Evolutionary conservation across 2,329 filamentous ascomycete genomes (phyloP).

Genomic region (Polytolypa hystricis): DNA sequence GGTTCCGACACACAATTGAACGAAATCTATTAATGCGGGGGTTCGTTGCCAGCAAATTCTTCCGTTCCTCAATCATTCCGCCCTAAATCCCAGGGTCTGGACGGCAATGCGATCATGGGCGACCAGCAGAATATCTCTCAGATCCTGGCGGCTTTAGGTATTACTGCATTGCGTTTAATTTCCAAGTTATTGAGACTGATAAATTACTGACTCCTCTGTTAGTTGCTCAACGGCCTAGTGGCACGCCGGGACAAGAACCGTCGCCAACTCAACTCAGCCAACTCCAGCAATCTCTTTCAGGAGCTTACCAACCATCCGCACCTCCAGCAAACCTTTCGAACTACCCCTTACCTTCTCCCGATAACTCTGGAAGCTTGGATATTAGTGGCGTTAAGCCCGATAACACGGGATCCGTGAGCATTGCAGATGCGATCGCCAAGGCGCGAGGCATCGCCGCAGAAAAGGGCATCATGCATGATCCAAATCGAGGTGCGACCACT

Average conservation of each 20-base stretch:
- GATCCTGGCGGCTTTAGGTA: constrained; percentile 42
- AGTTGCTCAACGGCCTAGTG: constrained; percentile 41
- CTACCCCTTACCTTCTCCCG: constrained; percentile 31
- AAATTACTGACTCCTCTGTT: constrained; percentile 7
- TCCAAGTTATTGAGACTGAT: no score
- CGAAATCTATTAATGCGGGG: not conserved
- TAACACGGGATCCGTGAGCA: constrained; percentile 69
- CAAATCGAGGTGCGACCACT: constrained; percentile 19
- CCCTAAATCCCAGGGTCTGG: no score
- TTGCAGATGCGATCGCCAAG: constrained; percentile 74
- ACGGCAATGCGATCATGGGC: constrained; percentile 5
- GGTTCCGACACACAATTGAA: no score
- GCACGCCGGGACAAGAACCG: constrained; percentile 34
- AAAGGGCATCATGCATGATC: constrained; percentile 52
- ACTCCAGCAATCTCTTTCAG: constrained; percentile 27
- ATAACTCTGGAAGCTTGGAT: constrained; percentile 60
- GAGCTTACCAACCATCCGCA: constrained; percentile 33
- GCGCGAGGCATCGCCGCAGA: constrained; percentile 72
- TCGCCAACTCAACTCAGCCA: constrained; percentile 25
- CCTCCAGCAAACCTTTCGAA: constrained; percentile 31
- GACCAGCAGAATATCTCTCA: constrained; percentile 29
- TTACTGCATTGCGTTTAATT: constrained; percentile 7
- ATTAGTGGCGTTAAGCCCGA: constrained; percentile 68
- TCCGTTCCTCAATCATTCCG: not conserved
- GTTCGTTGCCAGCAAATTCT: not conserved